These are phyloP conservation scores for Tolypocladium tundrense DNA, from an alignment of 2,329 filamentous ascomycete genomes.

Conservation along the genomic window DNA sequence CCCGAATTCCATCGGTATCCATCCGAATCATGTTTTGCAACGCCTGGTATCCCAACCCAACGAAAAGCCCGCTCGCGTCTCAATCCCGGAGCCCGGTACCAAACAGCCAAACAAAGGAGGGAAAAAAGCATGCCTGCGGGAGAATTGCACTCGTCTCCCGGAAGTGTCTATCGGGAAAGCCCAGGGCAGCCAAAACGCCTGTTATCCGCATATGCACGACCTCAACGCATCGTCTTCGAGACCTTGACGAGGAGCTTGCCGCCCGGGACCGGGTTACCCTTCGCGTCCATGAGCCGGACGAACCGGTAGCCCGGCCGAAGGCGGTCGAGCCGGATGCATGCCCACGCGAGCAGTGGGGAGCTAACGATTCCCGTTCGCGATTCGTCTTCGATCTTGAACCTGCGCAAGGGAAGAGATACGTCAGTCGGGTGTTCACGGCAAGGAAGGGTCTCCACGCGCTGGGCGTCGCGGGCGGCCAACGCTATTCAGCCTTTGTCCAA, in stretches of 20 bases:
- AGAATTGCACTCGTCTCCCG: not conserved
- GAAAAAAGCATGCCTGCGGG: not conserved
- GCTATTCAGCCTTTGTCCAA: not conserved
- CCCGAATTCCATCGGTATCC: not conserved
- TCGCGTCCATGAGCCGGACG: conserved; percentile 36
- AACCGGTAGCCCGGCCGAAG: conserved; percentile 45
- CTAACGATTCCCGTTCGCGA: conserved; percentile 26
- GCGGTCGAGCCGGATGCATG: conserved; percentile 49
- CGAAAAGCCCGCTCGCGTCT: not conserved
- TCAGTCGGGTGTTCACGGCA: not conserved
- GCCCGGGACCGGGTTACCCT: conserved; percentile 32
- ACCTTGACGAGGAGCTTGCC: conserved; percentile 43
- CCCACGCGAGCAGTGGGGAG: conserved; percentile 38
- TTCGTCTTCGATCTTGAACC: conserved; percentile 45
- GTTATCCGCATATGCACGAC: not conserved
- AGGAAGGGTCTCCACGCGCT: not conserved
- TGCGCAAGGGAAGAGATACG: conserved; percentile 12
- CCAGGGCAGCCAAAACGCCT: not conserved
- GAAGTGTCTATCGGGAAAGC: not conserved
- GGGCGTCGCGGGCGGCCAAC: not conserved
- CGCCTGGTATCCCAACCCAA: not conserved
- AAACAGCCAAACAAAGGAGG: not conserved
- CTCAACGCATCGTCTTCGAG: conserved; percentile 31
- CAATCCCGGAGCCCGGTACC: not conserved
- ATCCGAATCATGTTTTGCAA: not conserved